Evolutionary conservation across 768 basidiomycete species (phyloP), one percentile per base, ranked within the genome.

Genomic region (Boletus barrowsii): DNA sequence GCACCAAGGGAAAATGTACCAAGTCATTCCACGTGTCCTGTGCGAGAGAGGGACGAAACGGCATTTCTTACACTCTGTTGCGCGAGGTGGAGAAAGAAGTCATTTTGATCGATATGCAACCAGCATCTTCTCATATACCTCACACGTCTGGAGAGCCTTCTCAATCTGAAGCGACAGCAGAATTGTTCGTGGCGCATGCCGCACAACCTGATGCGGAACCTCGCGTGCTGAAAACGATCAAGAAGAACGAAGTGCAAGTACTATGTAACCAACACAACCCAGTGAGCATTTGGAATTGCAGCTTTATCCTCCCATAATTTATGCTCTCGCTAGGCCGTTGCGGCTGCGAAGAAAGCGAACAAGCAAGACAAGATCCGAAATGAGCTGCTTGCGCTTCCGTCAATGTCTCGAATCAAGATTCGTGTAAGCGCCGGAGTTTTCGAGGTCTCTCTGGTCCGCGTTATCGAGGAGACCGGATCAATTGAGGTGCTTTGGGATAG

Each of bases 21-120:
- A 90, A 89, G 66, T 90, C 95, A 0, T 97, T 93, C 73, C 96
- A 98, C 65, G 88, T 97, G 29, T 87, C 86, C 4, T 99, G 97
- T 68, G 96, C 97, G 0, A 74, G 78, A 40, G 78, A 83, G 18
- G 71, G 69, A 11, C 72, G 73, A 3, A 67, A 73, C 5, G 82
- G 80, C 10, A 79, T 90, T 41, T 73, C 82, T 22, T 92, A 86
- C 62, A 71, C 69, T 2, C 76, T 88, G 33, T 44, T 86, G n/a
- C 74, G 79, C 46, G 87, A 88, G 61, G 81, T 90, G 0, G 87
- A 90, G 72, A 91, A 91, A 72, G 88, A 92, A 59, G 88, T 93
- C 5, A 79, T 92, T 14, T 69, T 90, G 35, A 60, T 85, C 42
- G 84, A 83, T 39, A 55, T 73, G 13, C 59, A 65, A 35, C 43